Conservation (phyloP, 345 rosid genomes). For the Turritis glabra region DNA sequence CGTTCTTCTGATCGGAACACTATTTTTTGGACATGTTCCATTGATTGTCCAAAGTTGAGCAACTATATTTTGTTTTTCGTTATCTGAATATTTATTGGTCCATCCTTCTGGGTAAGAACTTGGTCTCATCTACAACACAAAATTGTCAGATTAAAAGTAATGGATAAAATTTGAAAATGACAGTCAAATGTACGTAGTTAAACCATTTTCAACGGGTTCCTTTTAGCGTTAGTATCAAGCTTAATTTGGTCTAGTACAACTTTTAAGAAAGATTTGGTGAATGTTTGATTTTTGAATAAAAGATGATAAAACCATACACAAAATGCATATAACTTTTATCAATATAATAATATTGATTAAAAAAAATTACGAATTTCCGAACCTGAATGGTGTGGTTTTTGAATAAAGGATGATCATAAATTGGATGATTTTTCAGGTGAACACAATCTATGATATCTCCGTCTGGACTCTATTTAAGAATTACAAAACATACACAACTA, state of each 20-base stretch:
- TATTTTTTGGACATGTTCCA: conserved; percentile 14
- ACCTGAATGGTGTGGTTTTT: conserved; percentile 22
- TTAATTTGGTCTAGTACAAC: background rate
- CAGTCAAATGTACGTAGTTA: background rate
- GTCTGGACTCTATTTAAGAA: conserved; percentile 11
- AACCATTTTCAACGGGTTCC: background rate
- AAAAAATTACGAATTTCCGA: background rate
- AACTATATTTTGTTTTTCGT: background rate
- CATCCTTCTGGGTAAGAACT: conserved; percentile 10
- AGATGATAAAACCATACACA: background rate
- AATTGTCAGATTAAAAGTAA: background rate
- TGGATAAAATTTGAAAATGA: background rate
- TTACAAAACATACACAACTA: background rate
- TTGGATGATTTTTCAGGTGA: conserved; percentile 18
- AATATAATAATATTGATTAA: too few relatives aligned
- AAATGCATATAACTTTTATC: background rate
- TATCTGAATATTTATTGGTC: background rate
- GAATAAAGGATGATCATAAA: conserved; percentile 16
- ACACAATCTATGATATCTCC: conserved; percentile 27
- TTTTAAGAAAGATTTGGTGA: background rate
- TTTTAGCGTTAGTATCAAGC: background rate
- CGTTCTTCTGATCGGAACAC: conserved; percentile 16
- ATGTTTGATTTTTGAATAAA: background rate
- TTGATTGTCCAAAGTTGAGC: conserved; percentile 13
- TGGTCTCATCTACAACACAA: conserved; percentile 26